phyloP scores from a whole-genome alignment of 2,329 filamentous ascomycete genomes.

The Cordyceps fumosorosea region DNA sequence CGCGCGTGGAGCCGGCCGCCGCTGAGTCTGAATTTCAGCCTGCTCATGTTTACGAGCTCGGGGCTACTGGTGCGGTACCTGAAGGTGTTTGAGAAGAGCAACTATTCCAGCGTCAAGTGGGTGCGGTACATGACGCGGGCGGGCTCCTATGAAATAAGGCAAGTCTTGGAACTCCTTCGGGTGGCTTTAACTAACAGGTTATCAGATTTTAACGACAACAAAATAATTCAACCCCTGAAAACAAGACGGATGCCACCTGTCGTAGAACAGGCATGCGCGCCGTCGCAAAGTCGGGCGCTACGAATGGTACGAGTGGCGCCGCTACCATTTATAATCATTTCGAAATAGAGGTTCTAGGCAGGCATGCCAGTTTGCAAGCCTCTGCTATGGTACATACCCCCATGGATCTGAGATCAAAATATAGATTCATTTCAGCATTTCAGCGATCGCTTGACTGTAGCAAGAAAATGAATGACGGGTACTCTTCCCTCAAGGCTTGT shows the following conservation, averaged over 20 bases:
- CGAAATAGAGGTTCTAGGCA: background rate
- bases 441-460: background rate
- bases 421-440: background rate
- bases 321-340: too few species aligned
- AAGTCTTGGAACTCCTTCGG: constrained; percentile 17
- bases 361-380: background rate
- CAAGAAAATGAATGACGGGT: too few species aligned
- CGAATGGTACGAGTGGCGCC: too few species aligned
- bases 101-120: constrained; percentile 99
- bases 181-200: constrained; percentile 6
- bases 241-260: background rate
- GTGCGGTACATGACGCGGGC: constrained; percentile 98
- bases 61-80: constrained; percentile 88
- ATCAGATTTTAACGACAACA: constrained; percentile 25
- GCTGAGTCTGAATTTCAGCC: constrained; percentile 81
- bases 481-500: constrained; percentile 12
- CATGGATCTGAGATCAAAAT: background rate
- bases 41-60: constrained; percentile 97
- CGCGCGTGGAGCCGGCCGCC: constrained; percentile 95
- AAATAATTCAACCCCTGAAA: background rate
- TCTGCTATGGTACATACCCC: background rate
- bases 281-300: background rate
- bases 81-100: constrained; percentile 99
- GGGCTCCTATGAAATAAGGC: constrained; percentile 96
- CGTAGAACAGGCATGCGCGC: background rate